Conservation (phyloP, 164 flowering plant species). For the Protea cynaroides region DNA sequence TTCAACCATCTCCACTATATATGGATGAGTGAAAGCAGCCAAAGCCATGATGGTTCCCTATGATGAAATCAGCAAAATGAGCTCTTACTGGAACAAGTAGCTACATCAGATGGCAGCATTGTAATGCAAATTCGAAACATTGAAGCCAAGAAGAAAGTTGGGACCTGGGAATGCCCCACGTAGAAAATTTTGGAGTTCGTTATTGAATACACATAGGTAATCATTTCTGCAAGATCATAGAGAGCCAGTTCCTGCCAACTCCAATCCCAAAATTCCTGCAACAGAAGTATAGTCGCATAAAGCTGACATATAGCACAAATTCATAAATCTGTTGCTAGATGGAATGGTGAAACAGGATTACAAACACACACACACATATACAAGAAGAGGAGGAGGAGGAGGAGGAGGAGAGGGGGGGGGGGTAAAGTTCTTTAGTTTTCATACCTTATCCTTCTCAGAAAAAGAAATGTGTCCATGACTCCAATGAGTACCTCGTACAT, state of each 20-base stretch:
- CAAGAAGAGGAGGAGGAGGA: slow-evolving; percentile 1
- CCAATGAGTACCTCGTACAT: slow-evolving; percentile 94
- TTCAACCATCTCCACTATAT: slow-evolving; percentile 68
- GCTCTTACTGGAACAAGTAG: not conserved
- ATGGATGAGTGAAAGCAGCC: slow-evolving; percentile 82
- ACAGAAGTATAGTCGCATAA: slow-evolving; percentile 3
- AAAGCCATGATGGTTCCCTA: slow-evolving; percentile 95
- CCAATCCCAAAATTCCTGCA: slow-evolving; percentile 97
- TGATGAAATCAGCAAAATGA: slow-evolving; percentile 9
- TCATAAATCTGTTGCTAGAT: no score
- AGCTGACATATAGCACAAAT: no score
- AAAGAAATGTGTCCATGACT: slow-evolving; percentile 79
- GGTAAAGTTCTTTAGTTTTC: not conserved
- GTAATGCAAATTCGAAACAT: not conserved
- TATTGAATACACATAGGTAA: slow-evolving; percentile 37
- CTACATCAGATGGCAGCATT: not conserved
- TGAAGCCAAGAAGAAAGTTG: not conserved
- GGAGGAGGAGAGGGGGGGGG: no score
- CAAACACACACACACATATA: not conserved
- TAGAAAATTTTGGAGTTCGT: slow-evolving; percentile 61
- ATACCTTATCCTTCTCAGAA: slow-evolving; percentile 68
- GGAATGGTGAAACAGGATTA: no score
- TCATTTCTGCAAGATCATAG: slow-evolving; percentile 77
- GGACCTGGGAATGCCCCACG: slow-evolving; percentile 97
- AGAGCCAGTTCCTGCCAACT: slow-evolving; percentile 94